A percentile compares a stretch with the other conserved stretches of the same genome.
These are phyloP conservation scores for Penicillium oxalicum DNA, from an alignment of 2,329 filamentous ascomycete genomes.

Conservation along the genomic window DNA sequence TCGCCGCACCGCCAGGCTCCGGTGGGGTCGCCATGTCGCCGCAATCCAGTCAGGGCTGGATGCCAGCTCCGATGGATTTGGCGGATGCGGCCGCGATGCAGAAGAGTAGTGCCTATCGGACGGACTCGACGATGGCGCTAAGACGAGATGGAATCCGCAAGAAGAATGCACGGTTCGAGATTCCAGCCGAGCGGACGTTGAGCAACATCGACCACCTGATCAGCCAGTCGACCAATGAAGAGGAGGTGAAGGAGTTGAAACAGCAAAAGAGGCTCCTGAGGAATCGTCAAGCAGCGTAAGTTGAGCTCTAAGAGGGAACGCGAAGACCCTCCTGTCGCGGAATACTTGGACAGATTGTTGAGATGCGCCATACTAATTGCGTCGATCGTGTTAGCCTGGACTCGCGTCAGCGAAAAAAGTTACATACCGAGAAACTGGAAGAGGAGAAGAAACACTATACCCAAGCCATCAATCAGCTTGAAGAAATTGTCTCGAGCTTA, in stretches of 20 bases:
- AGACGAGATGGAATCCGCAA: slow-evolving; percentile 88
- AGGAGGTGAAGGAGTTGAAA: slow-evolving; percentile 96
- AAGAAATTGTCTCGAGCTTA: slow-evolving; percentile 67
- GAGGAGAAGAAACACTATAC: slow-evolving; percentile 93
- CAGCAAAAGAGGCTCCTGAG: slow-evolving; percentile 92
- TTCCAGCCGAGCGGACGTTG: slow-evolving; percentile 86
- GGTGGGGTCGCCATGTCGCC: slow-evolving; percentile 54
- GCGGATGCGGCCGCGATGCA: slow-evolving; percentile 45
- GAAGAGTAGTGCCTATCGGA: slow-evolving; percentile 61
- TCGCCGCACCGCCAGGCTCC: slow-evolving; percentile 40
- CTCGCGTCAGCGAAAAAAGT: slow-evolving; percentile 95
- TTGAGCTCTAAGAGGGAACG: slow-evolving; percentile 17
- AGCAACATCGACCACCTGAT: slow-evolving; percentile 94
- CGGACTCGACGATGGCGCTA: slow-evolving; percentile 65
- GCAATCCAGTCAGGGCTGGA: slow-evolving; percentile 55
- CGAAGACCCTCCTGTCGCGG: neutral
- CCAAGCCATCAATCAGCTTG: slow-evolving; percentile 66
- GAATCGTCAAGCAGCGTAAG: slow-evolving; percentile 95
- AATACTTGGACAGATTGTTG: slow-evolving; percentile 2
- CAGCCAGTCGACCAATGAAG: slow-evolving; percentile 69
- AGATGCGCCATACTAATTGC: neutral
- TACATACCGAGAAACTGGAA: slow-evolving; percentile 92
- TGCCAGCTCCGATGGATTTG: slow-evolving; percentile 43
- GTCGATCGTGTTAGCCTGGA: slow-evolving; percentile 60
- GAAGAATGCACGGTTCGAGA: slow-evolving; percentile 98